phyloP scores from a whole-genome alignment of 2,329 filamentous ascomycete species.

The Cytospora mali region DNA sequence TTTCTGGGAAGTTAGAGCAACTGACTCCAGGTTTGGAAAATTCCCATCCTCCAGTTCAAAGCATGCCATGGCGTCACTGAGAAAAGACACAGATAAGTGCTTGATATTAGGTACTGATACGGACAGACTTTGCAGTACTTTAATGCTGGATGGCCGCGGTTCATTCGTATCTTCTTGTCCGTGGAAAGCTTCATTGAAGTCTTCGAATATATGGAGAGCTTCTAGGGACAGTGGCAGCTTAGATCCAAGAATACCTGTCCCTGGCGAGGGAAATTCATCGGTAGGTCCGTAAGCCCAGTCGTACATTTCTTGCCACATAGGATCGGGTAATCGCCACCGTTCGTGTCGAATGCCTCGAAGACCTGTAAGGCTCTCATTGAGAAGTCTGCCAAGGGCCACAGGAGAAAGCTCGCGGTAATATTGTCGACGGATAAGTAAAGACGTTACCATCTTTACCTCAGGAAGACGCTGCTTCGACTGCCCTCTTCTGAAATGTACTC shows the following conservation, averaged over 20 bases:
- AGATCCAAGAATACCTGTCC: not conserved
- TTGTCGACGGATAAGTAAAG: constrained; percentile 6
- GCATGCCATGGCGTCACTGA: constrained; percentile 5
- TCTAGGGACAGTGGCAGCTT: not conserved
- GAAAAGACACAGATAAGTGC: constrained; percentile 13
- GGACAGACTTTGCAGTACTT: not conserved
- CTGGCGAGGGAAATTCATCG: not conserved
- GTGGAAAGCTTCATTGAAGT: not conserved
- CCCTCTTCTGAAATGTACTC: not conserved
- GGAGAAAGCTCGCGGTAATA: constrained; percentile 5
- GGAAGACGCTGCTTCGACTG: not conserved
- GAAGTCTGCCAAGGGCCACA: not conserved
- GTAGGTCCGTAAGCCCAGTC: not conserved
- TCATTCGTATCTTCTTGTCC: not conserved
- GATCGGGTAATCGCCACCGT: constrained; percentile 9
- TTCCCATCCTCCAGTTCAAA: not conserved
- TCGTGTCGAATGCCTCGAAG: constrained; percentile 8
- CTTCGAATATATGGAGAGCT: constrained; percentile 3
- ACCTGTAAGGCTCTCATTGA: not conserved
- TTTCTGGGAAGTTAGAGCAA: constrained; percentile 1
- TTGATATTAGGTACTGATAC: not conserved
- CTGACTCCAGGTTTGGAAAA: constrained; percentile 9
- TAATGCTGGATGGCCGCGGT: not conserved
- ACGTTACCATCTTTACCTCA: constrained; percentile 2
- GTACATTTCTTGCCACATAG: not conserved